Evolutionary conservation across 805 yeast genomes (phyloP).

Genomic region (Saturnispora dispora): DNA sequence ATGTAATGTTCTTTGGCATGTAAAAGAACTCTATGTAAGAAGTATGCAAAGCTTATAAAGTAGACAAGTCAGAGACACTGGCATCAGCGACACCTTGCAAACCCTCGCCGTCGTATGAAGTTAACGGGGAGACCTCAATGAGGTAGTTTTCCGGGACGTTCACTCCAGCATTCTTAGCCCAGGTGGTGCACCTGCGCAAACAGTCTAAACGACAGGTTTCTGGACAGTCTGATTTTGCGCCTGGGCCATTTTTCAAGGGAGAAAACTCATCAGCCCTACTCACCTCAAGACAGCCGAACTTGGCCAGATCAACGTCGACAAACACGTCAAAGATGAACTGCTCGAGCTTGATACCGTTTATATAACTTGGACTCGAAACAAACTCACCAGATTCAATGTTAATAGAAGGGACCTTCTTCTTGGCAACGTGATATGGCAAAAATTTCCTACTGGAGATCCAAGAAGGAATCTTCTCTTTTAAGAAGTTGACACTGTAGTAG

Average conservation of each 20-base stretch:
- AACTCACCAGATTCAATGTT: conserved; percentile 37
- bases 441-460: conserved; percentile 61
- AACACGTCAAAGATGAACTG: conserved; percentile 96
- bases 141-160: conserved; percentile 29
- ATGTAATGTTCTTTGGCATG: neutral
- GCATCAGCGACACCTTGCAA: conserved; percentile 45
- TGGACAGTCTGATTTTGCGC: conserved; percentile 77
- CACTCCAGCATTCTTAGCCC: conserved; percentile 74
- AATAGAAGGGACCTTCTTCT: conserved; percentile 63
- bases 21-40: too few species aligned
- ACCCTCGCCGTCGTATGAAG: conserved; percentile 73
- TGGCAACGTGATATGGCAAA: conserved; percentile 92
- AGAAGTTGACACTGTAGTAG: conserved; percentile 77
- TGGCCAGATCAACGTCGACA: conserved; percentile 57
- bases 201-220: conserved; percentile 64
- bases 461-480: conserved; percentile 46
- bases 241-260: conserved; percentile 87
- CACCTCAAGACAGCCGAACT: conserved; percentile 90
- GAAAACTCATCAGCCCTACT: conserved; percentile 79
- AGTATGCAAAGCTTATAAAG: neutral
- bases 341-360: conserved; percentile 91
- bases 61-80: conserved; percentile 21
- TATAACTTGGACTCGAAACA: conserved; percentile 51
- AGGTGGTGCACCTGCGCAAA: conserved; percentile 57
- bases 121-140: conserved; percentile 70